Evolutionary conservation across 2,329 filamentous ascomycete species (phyloP).

Genomic region (Calonectria pseudoturangicola): DNA sequence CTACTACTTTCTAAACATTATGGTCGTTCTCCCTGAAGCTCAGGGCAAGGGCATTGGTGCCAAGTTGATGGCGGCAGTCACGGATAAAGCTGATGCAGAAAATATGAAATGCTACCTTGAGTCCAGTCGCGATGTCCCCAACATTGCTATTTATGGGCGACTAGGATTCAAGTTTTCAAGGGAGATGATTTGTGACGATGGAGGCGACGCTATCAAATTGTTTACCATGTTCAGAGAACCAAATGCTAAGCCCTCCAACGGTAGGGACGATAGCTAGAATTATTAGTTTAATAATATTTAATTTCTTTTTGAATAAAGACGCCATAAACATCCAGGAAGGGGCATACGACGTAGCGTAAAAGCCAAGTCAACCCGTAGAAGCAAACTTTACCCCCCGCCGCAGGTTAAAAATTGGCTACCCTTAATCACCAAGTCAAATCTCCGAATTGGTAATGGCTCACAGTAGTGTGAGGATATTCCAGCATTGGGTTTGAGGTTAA

Average conservation of each 20-base stretch:
- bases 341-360: too few species aligned
- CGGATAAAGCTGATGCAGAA: slow-evolving; percentile 77
- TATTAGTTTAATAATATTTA: neutral
- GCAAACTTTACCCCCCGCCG: too few species aligned
- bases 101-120: slow-evolving; percentile 81
- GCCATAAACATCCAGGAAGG: too few species aligned
- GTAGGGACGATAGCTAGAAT: neutral
- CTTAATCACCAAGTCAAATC: too few species aligned
- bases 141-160: slow-evolving; percentile 81
- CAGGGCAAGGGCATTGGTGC: slow-evolving; percentile 81
- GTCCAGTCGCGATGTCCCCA: slow-evolving; percentile 80
- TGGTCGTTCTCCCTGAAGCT: slow-evolving; percentile 78
- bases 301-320: too few species aligned
- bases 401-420: too few species aligned
- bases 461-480: too few species aligned
- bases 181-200: slow-evolving; percentile 80
- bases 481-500: too few species aligned
- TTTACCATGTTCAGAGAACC: slow-evolving; percentile 69
- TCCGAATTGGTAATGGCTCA: too few species aligned
- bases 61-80: slow-evolving; percentile 78
- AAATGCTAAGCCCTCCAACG: slow-evolving; percentile 48
- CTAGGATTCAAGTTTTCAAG: slow-evolving; percentile 80
- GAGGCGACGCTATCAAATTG: slow-evolving; percentile 72
- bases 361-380: too few species aligned
- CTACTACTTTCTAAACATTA: slow-evolving; percentile 86